These are phyloP conservation scores for Fonsecaea multimorphosa DNA, from an alignment of 2,329 filamentous ascomycete species.

Conservation along the genomic window DNA sequence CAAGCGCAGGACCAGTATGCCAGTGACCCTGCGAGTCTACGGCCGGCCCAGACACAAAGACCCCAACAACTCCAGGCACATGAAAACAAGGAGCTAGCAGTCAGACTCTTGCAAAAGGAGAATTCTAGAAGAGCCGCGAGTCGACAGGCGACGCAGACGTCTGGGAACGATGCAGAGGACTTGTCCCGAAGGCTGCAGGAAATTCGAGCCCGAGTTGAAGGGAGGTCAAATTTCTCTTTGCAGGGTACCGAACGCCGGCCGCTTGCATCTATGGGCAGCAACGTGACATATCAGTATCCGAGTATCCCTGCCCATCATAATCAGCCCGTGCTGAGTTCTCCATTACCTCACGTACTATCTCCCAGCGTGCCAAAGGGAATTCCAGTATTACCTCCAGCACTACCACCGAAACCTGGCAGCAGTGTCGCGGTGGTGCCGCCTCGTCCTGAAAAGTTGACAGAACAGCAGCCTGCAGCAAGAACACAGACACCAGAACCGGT, in stretches of 20 bases:
- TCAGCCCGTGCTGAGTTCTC: constrained; percentile 17
- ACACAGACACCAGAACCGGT: constrained; percentile 52
- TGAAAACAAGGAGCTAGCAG: constrained; percentile 75
- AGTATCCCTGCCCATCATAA: constrained; percentile 45
- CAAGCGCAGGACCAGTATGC: constrained; percentile 17
- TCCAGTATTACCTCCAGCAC: constrained; percentile 21
- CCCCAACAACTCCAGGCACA: constrained; percentile 68
- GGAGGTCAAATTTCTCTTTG: constrained; percentile 6
- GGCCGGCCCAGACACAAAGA: constrained; percentile 19
- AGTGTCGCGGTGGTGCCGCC: constrained; percentile 38
- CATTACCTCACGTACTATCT: constrained; percentile 3
- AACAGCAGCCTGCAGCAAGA: constrained; percentile 9
- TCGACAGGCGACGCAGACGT: constrained; percentile 58
- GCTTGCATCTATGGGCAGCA: constrained; percentile 27
- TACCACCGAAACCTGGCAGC: constrained; percentile 36
- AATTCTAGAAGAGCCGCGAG: constrained; percentile 69
- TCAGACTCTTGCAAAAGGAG: constrained; percentile 76
- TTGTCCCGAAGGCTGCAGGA: constrained; percentile 52
- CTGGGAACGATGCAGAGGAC: constrained; percentile 62
- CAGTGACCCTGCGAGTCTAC: constrained; percentile 4
- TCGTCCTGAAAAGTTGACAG: constrained; percentile 34
- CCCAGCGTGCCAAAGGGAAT: constrained; percentile 10
- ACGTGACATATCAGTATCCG: constrained; percentile 51
- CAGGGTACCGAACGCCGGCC: constrained; percentile 35
- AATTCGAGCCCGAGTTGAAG: constrained; percentile 39